Evolutionary conservation across 2,329 filamentous ascomycete species (phyloP), one percentile per base, ranked within the genome.

Genomic region (Curvularia verruculosa): DNA sequence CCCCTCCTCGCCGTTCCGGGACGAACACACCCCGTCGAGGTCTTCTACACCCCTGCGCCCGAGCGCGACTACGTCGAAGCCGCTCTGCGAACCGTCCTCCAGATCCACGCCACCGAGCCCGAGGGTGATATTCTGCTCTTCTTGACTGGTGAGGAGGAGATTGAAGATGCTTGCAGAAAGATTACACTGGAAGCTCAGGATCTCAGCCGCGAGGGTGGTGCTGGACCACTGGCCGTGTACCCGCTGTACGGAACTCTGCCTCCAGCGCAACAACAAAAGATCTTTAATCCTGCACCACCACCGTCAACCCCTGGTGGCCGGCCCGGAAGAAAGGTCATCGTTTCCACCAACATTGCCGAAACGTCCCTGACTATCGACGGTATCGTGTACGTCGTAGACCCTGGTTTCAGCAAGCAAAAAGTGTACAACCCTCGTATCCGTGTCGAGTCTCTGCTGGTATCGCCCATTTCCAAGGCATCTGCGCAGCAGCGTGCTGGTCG

Each of bases 321-420:
- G 21, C 91, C 95, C 0, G 95, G 95, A n/a, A 86, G 95, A 60
- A 99, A 99, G 78, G 89, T 88, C 73, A 96, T 99, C 67, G 85
- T 99, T 28, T 91, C 93, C 9, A 99, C 95, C 65, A 99, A 99
- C 78, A 99, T 99, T 77, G 95, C 95, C 43, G 95, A 99, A 81
- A 99, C 95, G 0, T 94, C 89, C 71, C 86, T 99, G 78, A 99
- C 95, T 45, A 99, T 99, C 59, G 95, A 99, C 73, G 95, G 95
- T 75, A 99, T 99, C 63, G 95, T 99, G 34, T 99, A 97, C 72
- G 95, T 99, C 31, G 94, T 99, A n/a, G 95, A 99, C 72, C 94
- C 95, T 2, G 95, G 95, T 34, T 99, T 99, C 82, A 96, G 92
- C 81, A 99, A 99, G 81, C 95, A 99, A 73, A 99, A 98, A 79